Base-by-base conservation (phyloP, 345 rosid genomes). In the Eucalyptus tenuipes region DNA sequence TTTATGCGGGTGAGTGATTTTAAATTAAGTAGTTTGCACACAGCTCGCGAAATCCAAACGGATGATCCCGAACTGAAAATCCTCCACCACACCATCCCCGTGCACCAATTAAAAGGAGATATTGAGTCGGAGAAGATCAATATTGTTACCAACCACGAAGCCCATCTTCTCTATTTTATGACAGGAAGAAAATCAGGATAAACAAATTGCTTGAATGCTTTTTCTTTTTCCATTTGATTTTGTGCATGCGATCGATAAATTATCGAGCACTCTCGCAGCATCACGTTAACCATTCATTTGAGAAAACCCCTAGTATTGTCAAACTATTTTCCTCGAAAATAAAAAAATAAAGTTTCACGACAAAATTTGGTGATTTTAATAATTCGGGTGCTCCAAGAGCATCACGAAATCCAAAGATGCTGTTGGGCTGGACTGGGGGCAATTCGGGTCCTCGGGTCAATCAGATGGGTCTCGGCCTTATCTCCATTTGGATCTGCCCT, bases 1-100 rank as follows among this genome's bases (percentile, higher is more conserved):
- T 50, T 7, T 7, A 1, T 50, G 8, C 22, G 1, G 16, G 22
- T 8, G 8, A 29, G 31, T 0, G 71, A 29, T 61, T 27, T 27
- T 61, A 4, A 17, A 50, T 50, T 16, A 50, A 50, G 20, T 7
- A 6, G 7, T 49, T 16, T 50, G 20, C 53, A 50, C n/a, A 8
- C 7, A 6, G 3, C 3, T 16, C 20, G 22, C 16, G 53, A 50
- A 50, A 16, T 50, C 22, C 22, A 1, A 50, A 50, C 16, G 8
- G 53, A 3, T 50, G 53, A 50, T 50, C 16, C 7, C 1, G 3
- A 50, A 7, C 8, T 50, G 16, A 50, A 50, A 50, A 50, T 50
- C 8, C 22, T 50, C 53, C 53, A 50, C 53, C 53, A 50, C 53
- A 50, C 22, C 3, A 50, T 50, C 16, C 22, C 8, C 4, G 4